Base-by-base conservation (phyloP, 2,329 filamentous ascomycete species). In the Pseudogymnoascus sp. region DNA sequence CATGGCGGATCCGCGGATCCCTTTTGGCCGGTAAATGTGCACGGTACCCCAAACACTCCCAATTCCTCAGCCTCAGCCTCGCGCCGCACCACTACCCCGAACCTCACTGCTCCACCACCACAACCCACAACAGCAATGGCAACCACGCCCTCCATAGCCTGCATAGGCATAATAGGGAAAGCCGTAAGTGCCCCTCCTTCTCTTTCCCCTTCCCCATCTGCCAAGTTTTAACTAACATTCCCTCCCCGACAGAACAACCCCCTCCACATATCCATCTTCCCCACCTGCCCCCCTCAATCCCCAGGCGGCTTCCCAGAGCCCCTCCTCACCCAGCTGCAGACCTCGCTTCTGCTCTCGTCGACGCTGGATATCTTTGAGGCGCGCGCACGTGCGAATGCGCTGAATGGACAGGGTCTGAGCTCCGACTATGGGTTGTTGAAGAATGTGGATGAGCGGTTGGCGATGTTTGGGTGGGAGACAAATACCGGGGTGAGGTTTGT, bases 321-420 rank as follows among this genome's bases (percentile, higher is more conserved):
- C 51, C 78, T 89, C 68, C 86, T 88, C 70, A 88, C 87, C 16
- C 82, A 86, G n/a, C 84, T 97, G 10, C 91, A 96, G 74, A 97
- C 95, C 79, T 91, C 90, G 37, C 92, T 97, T 71, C 84, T 97
- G 60, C 86, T 97, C 66, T 95, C 92, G 69, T 90, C 89, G 64
- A 95, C 90, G 64, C 88, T 99, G 69, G 95, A 99, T 77, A 87
- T 97, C 68, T 97, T 99, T 76, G 91, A 95, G 71, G 85, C 93
- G 65, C 91, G 92, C 64, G 83, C 90, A 68, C 88, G 88, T 62
- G 83, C 86, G 71, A 88, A 89, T 71, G 84, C 83, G 21, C 74
- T 76, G 54, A 75, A 77, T 62, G 76, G 75, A 51, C 75, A 77
- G 26, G 79, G 79, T 7, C 76, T 85, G 47, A 89, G 91, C 61